Conservation (phyloP, 2,329 filamentous ascomycete species). For the Botrytis porri region DNA sequence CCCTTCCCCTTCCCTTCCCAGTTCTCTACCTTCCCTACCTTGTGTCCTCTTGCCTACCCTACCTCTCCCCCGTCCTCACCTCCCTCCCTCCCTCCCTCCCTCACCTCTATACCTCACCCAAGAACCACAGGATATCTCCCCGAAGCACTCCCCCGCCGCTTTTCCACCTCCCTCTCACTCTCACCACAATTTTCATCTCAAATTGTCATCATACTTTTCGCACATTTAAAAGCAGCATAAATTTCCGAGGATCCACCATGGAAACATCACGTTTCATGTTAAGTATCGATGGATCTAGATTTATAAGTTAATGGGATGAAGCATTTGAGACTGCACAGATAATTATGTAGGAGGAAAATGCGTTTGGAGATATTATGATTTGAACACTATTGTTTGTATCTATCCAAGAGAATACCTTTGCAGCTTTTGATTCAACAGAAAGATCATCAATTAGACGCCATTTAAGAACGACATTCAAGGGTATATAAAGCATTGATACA, state of each 20-base stretch:
- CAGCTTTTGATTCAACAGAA: not conserved
- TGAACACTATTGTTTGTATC: not conserved
- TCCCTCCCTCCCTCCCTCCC: no score
- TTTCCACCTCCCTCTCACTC: not conserved
- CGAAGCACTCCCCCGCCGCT: not conserved
- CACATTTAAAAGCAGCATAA: not conserved
- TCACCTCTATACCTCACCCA: no score
- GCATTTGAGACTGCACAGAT: not conserved
- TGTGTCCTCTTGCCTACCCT: no score
- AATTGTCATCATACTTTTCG: not conserved
- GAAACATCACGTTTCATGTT: slow-evolving; percentile 1
- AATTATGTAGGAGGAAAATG: not conserved
- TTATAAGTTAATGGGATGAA: not conserved
- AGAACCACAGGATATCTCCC: no score
- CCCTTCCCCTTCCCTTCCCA: not conserved
- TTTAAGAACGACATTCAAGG: not conserved
- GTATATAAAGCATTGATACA: not conserved
- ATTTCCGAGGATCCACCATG: not conserved
- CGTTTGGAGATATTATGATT: not conserved
- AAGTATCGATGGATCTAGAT: not conserved
- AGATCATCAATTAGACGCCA: not conserved
- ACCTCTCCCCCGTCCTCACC: no score
- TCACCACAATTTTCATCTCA: not conserved
- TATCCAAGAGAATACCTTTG: not conserved
- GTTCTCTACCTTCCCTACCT: no score